Evolutionary conservation across 108 stramenopile species (phyloP), one percentile per base, ranked within the genome.

Genomic region (Nannochloropsis gaditana): DNA sequence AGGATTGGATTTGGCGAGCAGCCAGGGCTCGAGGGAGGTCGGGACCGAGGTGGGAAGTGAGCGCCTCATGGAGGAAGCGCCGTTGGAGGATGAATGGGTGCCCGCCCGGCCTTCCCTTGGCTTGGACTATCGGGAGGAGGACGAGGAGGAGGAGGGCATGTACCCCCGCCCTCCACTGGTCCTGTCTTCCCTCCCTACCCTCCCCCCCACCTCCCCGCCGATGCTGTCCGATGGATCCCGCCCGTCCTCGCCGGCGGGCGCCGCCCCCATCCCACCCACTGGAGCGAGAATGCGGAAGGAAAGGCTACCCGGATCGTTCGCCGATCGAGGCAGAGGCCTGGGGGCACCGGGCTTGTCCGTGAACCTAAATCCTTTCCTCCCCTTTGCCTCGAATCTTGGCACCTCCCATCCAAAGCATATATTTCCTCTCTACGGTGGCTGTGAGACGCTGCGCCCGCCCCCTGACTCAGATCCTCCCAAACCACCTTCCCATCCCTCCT

Each of bases 121-220:
- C 1, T 4, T 73, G n/a, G 19, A n/a, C 19, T 73, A 73, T n/a
- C 19, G n/a, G 59, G 59, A 73, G 19, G 59, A 73, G 59, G 59
- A 73, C 59, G 59, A 73, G 59, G 59, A 73, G 19, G 59, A 50
- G 47, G 47, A 50, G 47, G 47, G 59, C 19, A 73, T 73, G 59
- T 6, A 73, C 59, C 59, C 59, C 8, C 59, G 59, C 6, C 59
- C 4, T 15, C 15, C 8, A 15, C 59, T 8, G 15, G 19, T n/a
- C 59, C n/a, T 73, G 2, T 8, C 59, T n/a, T 73, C n/a, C 47
- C 15, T 50, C 47, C 47, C 47, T 50, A 11, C 47, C 47, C 1
- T 15, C 47, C 47, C 15, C 0, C 47, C 47, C 11, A 10, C 47
- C 47, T 50, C 47, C 1, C 31, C 31, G 31, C 31, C 31, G 31